Base-by-base conservation (phyloP, 2,329 filamentous ascomycete species). In the Chaetomium sp. region DNA sequence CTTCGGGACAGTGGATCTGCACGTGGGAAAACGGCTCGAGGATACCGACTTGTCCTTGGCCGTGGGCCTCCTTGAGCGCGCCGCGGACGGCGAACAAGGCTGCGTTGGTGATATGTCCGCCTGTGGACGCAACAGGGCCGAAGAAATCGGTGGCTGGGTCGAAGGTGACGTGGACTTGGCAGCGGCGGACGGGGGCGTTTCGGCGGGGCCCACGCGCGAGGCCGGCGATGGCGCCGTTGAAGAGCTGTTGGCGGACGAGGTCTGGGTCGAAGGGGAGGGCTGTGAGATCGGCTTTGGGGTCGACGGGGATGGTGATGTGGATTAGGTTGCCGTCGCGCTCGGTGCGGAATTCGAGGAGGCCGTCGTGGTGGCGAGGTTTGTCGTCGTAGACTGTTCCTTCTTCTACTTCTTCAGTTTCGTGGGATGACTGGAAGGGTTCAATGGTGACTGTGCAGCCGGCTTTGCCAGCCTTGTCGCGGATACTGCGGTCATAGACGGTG, bases 1-100 rank as follows among this genome's bases (percentile, higher is more conserved):
- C 79, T 71, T 96, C 92, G 51, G 94, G 89, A 49, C 94, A 90
- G 62, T 83, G 85, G 66, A 99, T 95, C 52, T 86, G 84, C 5
- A 89, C 89, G 58, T 86, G 85, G 90, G 97, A 96, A 53, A 99
- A 88, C 1, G 94, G 94, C 67, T 99, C 94, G 73, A 97, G 87
- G 41, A 99, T 76, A 1, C 80, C 79, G 1, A 90, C 80, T 2
- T 76, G 73, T 2, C 74, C 67, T 34, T 73, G 70, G 8, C 78
- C 72, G 54, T 82, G 77, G 0, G 85, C 82, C 14, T 82, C 77
- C 50, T 81, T 80, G 1, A 97, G 78, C 0, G 86, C 86, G 7
- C 79, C 76, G 57, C 86, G 82, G 0, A 91, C 86, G 2, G 88
- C 88, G 2, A 71, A 71, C 42, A 76, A 66, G 71, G 81, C 68